Evolutionary conservation across 306 rosid genomes (phyloP).

Genomic region (Cajanus cajan): DNA sequence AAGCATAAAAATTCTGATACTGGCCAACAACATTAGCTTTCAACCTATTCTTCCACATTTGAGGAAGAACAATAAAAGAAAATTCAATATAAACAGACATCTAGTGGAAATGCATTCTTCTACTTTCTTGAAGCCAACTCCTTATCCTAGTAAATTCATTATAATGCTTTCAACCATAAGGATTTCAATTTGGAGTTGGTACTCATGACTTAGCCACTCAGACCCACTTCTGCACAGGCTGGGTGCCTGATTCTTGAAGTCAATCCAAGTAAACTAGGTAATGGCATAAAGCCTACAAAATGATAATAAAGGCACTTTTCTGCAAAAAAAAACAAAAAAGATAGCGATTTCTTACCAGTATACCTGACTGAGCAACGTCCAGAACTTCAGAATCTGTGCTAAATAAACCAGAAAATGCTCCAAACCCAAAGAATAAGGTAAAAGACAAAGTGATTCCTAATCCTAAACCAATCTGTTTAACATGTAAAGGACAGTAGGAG

Average conservation of each 20-base stretch:
- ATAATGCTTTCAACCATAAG: background rate
- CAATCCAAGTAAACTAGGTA: background rate
- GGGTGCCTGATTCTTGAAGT: background rate
- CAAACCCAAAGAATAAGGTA: constrained; percentile 73
- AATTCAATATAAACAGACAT: background rate
- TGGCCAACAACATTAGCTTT: constrained; percentile 6
- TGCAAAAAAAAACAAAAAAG: constrained; percentile 13
- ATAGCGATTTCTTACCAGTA: constrained; percentile 58
- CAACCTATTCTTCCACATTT: background rate
- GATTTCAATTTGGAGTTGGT: background rate
- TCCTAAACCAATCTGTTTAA: constrained; percentile 69
- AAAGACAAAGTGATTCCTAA: constrained; percentile 65
- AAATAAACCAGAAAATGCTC: constrained; percentile 71
- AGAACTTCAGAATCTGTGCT: constrained; percentile 79
- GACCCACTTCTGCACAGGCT: background rate
- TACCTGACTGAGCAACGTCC: constrained; percentile 70
- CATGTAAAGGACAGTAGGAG: constrained; percentile 24
- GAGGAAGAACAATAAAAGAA: background rate
- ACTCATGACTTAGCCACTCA: background rate
- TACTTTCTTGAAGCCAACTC: background rate
- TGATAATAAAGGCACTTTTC: background rate
- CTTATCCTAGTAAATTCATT: background rate
- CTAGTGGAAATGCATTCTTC: constrained; percentile 3
- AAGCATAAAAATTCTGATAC: background rate
- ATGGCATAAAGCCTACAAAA: background rate